phyloP scores from a whole-genome alignment of 2,329 filamentous ascomycete species.

The Fusarium sp. region DNA sequence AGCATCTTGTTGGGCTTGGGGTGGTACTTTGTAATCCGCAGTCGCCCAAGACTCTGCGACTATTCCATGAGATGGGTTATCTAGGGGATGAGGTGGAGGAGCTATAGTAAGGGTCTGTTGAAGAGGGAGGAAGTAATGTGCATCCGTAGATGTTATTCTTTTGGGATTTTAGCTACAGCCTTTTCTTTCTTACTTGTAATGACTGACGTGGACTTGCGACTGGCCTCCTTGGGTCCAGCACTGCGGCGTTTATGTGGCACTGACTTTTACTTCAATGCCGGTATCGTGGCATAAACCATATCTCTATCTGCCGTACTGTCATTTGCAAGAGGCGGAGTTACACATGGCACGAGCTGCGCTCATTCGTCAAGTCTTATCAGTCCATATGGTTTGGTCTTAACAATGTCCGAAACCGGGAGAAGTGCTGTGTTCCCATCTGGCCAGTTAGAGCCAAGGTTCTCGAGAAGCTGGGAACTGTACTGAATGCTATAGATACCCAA shows the following conservation, averaged over 20 bases:
- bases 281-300: background rate
- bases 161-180: background rate
- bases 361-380: background rate
- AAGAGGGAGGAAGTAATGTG: background rate
- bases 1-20: conserved; percentile 15
- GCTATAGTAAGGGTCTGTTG: background rate
- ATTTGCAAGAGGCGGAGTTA: background rate
- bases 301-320: background rate
- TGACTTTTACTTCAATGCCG: background rate
- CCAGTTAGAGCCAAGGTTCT: too few relatives aligned
- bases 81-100: conserved; percentile 3
- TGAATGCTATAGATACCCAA: background rate
- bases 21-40: conserved; percentile 33
- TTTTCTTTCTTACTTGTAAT: background rate
- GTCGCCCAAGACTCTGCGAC: conserved; percentile 29
- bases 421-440: too few relatives aligned
- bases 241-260: background rate
- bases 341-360: background rate
- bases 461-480: too few relatives aligned
- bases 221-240: background rate
- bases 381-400: background rate
- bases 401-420: background rate
- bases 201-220: background rate
- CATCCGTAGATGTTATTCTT: background rate
- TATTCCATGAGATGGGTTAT: conserved; percentile 30